Base-by-base conservation (phyloP, 2,329 filamentous ascomycete genomes). In the Aspergillus novofumigatus region DNA sequence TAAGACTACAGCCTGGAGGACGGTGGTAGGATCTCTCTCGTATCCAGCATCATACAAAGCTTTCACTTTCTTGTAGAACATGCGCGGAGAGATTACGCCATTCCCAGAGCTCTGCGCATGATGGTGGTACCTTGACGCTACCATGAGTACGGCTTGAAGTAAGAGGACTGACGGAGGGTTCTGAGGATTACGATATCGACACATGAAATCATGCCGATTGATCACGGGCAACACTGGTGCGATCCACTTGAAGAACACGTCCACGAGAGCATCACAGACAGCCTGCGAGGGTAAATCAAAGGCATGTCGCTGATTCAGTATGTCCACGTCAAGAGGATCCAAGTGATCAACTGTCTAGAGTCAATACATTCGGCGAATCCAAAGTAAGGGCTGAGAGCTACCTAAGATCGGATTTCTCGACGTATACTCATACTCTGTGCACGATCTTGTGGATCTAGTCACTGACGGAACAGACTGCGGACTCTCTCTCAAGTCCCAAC, bases 41-140 rank as follows among this genome's bases (percentile, higher is more conserved):
- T 61, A 61, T 0, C 57, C 59, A 23, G 59, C 53, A 32, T 61
- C 54, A 51, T 61, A 61, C 3, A 61, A n/a, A 3, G 59, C 59
- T 23, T 61, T 61, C 2, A 54, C 45, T 49, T 61, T 61, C 38
- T 55, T 61, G 38, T 61, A 59, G 23, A 59, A 61, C 3, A 14
- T 26, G 9, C 54, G 54, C 4, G 59, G 59, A 9, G 56, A 44
- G 10, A 53, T n/a, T n/a, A 20, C 26, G 14, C 42, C 20, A 8
- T 11, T 23, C 23, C 48, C 41, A 20, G 28, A 23, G 23, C 5
- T 26, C 4, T 47, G 26, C 1, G 35, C 23, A 8, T 32, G 20
- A 8, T 8, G n/a, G 9, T 17, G 29, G n/a, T 42, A 59, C 25
- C 59, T 54, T 17, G 59, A 54, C 10, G 59, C 57, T n/a, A 59